Percentiles rank a stretch among this genome's conserved stretches.
Conservation (phyloP, 176 grass and related monocot genomes). For the Rhynchospora breviuscula region DNA sequence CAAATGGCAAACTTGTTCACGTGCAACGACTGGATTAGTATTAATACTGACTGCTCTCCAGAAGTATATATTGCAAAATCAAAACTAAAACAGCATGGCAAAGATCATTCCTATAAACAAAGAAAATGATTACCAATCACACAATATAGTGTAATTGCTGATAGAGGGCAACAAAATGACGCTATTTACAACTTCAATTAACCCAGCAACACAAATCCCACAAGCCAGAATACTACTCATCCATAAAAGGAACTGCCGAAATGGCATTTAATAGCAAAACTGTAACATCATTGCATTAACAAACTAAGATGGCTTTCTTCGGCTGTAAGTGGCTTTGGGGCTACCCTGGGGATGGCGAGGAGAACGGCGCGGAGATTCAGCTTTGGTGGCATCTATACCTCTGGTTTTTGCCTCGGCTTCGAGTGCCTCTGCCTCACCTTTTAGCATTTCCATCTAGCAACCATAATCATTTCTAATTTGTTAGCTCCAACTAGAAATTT, state of each 20-base stretch:
- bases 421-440: conserved; percentile 4
- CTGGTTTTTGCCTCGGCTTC: conserved; percentile 15
- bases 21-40: not conserved
- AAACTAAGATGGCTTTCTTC: not conserved
- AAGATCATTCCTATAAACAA: not conserved
- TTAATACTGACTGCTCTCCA: not conserved
- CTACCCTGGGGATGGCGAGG: conserved; percentile 16
- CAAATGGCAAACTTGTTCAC: not conserved
- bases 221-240: not conserved
- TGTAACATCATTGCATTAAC: not conserved
- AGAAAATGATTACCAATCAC: not conserved
- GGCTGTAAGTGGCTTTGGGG: conserved; percentile 10
- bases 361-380: not conserved
- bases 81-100: not conserved
- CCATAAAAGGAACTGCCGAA: not conserved
- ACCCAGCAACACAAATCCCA: conserved; percentile 6
- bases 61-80: not conserved
- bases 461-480: not conserved
- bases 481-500: not conserved
- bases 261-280: conserved; percentile 5
- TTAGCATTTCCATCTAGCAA: conserved; percentile 23
- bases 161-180: conserved; percentile 3
- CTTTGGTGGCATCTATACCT: conserved; percentile 1
- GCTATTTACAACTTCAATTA: conserved; percentile 16
- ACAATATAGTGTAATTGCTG: not conserved